phyloP scores from a whole-genome alignment of 164 flowering plant species.

The Buxus sempervirens region DNA sequence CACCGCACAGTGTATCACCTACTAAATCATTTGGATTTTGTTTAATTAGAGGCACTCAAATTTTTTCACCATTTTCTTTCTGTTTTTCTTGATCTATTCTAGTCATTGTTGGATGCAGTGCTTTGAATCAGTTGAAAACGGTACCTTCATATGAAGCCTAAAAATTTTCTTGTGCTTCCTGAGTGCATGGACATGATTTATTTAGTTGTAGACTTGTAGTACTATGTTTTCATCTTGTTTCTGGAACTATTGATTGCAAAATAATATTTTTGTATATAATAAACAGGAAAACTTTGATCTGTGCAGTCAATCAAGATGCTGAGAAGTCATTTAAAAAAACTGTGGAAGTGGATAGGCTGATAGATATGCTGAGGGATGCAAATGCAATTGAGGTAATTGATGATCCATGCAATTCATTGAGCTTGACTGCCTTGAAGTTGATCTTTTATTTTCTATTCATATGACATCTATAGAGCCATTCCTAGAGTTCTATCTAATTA shows the following conservation, averaged over 20 bases:
- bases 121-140: background rate
- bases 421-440: background rate
- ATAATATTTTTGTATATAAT: slow-evolving; percentile 48
- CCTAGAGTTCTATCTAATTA: background rate
- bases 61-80: background rate
- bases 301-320: slow-evolving; percentile 81
- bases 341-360: slow-evolving; percentile 79
- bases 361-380: slow-evolving; percentile 73
- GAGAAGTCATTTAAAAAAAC: slow-evolving; percentile 78
- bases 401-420: slow-evolving; percentile 10
- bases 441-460: background rate
- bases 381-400: slow-evolving; percentile 59
- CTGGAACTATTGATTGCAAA: slow-evolving; percentile 21
- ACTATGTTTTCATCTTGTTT: slow-evolving; percentile 2
- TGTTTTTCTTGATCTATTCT: background rate
- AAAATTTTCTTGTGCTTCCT: background rate
- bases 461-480: background rate
- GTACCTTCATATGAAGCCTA: background rate
- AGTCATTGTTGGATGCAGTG: too few species aligned
- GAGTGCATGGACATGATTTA: background rate
- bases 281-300: slow-evolving; percentile 88
- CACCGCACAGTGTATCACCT: background rate
- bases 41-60: background rate
- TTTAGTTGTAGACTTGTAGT: background rate
- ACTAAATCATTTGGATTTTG: background rate